Percentiles rank a stretch among this genome's conserved stretches.
Conservation (phyloP, 306 rosid species). For the Lathyrus aphaca region DNA sequence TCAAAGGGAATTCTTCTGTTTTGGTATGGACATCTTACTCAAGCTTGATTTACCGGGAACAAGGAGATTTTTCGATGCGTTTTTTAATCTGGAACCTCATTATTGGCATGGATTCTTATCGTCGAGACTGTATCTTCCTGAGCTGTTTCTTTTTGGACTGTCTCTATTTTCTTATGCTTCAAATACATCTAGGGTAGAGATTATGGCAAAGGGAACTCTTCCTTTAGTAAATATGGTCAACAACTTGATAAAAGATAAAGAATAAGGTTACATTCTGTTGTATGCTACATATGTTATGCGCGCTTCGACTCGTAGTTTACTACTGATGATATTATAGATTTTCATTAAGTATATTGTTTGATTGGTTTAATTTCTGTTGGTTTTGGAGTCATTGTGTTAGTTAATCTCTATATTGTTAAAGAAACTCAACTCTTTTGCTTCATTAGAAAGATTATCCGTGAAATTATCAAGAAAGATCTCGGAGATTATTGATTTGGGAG, state of each 20-base stretch:
- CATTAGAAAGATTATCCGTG: no score
- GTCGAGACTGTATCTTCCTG: conserved; percentile 89
- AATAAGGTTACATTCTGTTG: conserved; percentile 53
- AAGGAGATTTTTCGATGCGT: conserved; percentile 84
- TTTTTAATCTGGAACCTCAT: conserved; percentile 91
- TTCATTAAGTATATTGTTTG: conserved; percentile 21
- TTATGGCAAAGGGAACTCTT: conserved; percentile 94
- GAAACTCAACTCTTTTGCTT: conserved; percentile 25
- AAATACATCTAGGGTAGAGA: conserved; percentile 82
- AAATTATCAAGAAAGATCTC: no score
- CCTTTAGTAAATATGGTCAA: conserved; percentile 91
- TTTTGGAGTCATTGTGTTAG: neutral
- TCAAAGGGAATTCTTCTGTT: conserved; percentile 97
- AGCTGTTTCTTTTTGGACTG: conserved; percentile 73
- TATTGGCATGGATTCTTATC: conserved; percentile 99
- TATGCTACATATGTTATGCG: conserved; percentile 49
- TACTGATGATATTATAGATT: conserved; percentile 42
- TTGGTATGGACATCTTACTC: conserved; percentile 92
- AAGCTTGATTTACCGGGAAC: conserved; percentile 91
- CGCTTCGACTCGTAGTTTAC: conserved; percentile 34
- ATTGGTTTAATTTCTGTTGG: conserved; percentile 24
- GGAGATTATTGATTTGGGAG: no score
- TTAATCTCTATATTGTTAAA: conserved; percentile 6
- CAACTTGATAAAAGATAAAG: conserved; percentile 84
- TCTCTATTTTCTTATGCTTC: conserved; percentile 94